Evolutionary conservation across 2,329 filamentous ascomycete species (phyloP).

Genomic region (Diaporthe capsici): DNA sequence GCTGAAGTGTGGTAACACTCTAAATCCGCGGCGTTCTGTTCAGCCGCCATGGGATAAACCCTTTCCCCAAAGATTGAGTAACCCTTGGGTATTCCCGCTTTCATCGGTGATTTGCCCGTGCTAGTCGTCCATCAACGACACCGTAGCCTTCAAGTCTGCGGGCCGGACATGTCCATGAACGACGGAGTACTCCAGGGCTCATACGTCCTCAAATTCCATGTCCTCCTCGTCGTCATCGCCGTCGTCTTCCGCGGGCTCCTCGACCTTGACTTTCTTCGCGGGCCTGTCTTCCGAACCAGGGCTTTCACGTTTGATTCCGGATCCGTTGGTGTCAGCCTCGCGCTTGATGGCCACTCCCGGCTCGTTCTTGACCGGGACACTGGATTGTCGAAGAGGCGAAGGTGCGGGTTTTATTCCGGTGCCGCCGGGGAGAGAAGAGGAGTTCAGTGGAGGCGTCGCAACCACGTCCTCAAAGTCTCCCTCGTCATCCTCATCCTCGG

Average conservation of each 20-base stretch:
- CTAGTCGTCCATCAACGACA: not conserved
- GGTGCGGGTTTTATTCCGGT: conserved; percentile 41
- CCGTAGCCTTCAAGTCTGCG: not conserved
- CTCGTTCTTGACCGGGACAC: conserved; percentile 53
- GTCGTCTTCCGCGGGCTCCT: conserved; percentile 52
- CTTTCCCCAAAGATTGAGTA: not conserved
- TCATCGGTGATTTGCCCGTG: not conserved
- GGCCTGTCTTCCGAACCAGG: conserved; percentile 58
- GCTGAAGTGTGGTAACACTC: not conserved
- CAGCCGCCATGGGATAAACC: not conserved
- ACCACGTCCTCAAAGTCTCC: conserved; percentile 67
- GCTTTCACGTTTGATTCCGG: conserved; percentile 43
- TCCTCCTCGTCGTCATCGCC: conserved; percentile 64
- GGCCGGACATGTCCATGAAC: not conserved
- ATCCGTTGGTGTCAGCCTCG: conserved; percentile 43
- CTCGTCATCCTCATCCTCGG: conserved; percentile 56
- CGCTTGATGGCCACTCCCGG: conserved; percentile 46
- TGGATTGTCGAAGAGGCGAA: conserved; percentile 48
- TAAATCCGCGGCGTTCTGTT: conserved; percentile 1
- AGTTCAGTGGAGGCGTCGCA: conserved; percentile 52
- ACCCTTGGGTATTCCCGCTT: not conserved
- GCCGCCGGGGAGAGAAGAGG: conserved; percentile 41
- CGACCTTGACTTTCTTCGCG: conserved; percentile 74
- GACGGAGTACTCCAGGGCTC: not conserved
- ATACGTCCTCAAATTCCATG: conserved; percentile 73